Base-by-base conservation (phyloP, 257 asterid genomes). In the Capsicum baccatum region DNA sequence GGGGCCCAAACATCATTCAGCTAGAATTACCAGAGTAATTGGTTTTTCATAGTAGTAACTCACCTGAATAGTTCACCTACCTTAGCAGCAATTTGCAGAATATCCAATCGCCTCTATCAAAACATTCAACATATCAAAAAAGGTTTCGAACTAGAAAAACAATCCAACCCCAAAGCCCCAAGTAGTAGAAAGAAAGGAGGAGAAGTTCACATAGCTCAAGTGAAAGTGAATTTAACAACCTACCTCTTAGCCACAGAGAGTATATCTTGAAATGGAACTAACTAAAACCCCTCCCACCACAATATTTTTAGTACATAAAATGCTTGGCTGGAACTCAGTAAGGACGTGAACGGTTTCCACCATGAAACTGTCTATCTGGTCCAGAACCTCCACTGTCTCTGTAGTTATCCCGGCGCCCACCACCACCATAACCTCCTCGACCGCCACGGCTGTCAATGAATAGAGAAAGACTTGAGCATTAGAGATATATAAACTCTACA, bases 341-440 rank as follows among this genome's bases (percentile, higher is more conserved):
- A 55, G 99, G 99, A 11, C 98, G 98, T 4, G 99, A 89, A 60
- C 99, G 99, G 85, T 92, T 95, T 90, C 99, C 99, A 12, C 99
- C 97, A 86, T 92, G 91, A 85, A 89, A 88, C 79, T 95, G 89
- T 86, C 99, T 93, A 85, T 95, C 98, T 48, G 99, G 99, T 78
- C 99, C 99, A 84, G 99, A 91, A 76, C 92, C 93, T 84, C 98
- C 98, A 69, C 97, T 90, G 37, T 91, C 99, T 89, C 98, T 86
- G 50, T 85, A 89, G 90, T 92, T 95, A 91, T 92, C 99, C 88
- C 98, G 91, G 42, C 97, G 94, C 67, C 99, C 79, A 14, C 86
- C 79, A 19, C 86, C 86, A 39, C 87, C 99, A 78, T 91, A 94
- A 90, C 92, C 94, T 82, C 98, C 98, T 92, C 98, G 90, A 87